These are phyloP conservation scores for Pouteria campechiana DNA, from an alignment of 179 eudicot species.

Conservation along the genomic window DNA sequence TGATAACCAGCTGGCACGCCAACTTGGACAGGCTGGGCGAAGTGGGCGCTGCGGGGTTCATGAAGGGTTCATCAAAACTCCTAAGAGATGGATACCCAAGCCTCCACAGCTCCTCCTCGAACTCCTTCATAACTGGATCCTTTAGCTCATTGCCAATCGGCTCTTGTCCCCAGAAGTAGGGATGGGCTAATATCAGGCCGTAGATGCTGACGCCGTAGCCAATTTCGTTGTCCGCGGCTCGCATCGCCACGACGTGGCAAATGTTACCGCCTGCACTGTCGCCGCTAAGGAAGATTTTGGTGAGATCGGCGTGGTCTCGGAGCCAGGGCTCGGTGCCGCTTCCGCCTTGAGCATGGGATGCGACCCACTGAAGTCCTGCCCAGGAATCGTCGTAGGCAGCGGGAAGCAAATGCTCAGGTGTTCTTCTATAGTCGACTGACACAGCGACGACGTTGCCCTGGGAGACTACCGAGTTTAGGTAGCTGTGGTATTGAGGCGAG, in stretches of 20 bases:
- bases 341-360: conserved; percentile 5
- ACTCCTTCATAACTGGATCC: conserved; percentile 1
- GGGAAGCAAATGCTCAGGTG: conserved; percentile 22
- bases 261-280: conserved; percentile 28
- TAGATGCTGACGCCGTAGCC: conserved; percentile 3
- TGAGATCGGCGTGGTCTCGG: conserved; percentile 8
- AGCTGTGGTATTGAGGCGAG: conserved; percentile 17
- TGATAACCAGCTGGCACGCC: conserved; percentile 23
- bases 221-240: background rate
- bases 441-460: conserved; percentile 15
- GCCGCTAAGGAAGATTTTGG: conserved; percentile 12
- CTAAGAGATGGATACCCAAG: conserved; percentile 24
- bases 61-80: conserved; percentile 16
- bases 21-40: conserved; percentile 27
- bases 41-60: conserved; percentile 23
- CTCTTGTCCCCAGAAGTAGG: conserved; percentile 22
- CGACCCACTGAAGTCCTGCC: conserved; percentile 26
- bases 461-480: conserved; percentile 12
- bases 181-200: conserved; percentile 13
- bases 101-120: conserved; percentile 16
- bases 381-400: conserved; percentile 27
- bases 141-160: conserved; percentile 5
- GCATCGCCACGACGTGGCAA: conserved; percentile 6
- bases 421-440: conserved; percentile 33
- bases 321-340: conserved; percentile 13